Evolutionary conservation across 176 grass and related monocot species (phyloP).

Genomic region (Thinopyrum elongatum): DNA sequence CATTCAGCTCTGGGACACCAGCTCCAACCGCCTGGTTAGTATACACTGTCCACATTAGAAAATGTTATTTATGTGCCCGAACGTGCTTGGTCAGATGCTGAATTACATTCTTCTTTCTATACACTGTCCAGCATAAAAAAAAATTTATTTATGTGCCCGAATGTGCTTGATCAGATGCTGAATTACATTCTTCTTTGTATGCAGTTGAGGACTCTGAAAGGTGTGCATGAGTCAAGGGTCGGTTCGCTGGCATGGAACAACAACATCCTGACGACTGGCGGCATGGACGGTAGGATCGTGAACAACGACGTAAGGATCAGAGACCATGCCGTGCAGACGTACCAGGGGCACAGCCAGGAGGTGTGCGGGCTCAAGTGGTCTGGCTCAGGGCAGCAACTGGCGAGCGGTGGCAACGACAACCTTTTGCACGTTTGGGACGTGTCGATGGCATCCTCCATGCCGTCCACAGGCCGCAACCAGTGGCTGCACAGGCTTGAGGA

Average conservation of each 20-base stretch:
- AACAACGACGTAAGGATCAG: conserved; percentile 69
- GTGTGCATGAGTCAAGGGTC: conserved; percentile 51
- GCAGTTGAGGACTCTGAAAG: conserved; percentile 60
- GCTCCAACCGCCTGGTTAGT: conserved; percentile 48
- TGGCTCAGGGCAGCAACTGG: conserved; percentile 57
- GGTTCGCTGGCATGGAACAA: conserved; percentile 75
- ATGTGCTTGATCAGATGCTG: neutral
- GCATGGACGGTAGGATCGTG: conserved; percentile 64
- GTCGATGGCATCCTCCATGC: conserved; percentile 47
- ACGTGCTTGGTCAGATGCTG: neutral
- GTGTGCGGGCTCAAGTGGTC: conserved; percentile 73
- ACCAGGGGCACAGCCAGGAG: conserved; percentile 63
- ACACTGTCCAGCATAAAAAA: no score
- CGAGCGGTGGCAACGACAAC: conserved; percentile 69
- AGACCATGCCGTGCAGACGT: conserved; percentile 56
- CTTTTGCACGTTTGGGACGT: conserved; percentile 66
- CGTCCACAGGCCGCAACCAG: conserved; percentile 51
- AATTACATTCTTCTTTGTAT: conserved; percentile 8
- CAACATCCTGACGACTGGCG: conserved; percentile 52
- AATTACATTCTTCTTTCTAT: neutral
- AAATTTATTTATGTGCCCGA: neutral
- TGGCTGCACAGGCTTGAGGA: conserved; percentile 64
- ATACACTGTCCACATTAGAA: neutral
- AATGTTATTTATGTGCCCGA: neutral
- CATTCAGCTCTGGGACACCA: conserved; percentile 70